Percentiles rank a stretch among this genome's conserved stretches.
These are phyloP conservation scores for Globisporangium yorkense DNA, from an alignment of 352 stramenopile species.

Conservation along the genomic window DNA sequence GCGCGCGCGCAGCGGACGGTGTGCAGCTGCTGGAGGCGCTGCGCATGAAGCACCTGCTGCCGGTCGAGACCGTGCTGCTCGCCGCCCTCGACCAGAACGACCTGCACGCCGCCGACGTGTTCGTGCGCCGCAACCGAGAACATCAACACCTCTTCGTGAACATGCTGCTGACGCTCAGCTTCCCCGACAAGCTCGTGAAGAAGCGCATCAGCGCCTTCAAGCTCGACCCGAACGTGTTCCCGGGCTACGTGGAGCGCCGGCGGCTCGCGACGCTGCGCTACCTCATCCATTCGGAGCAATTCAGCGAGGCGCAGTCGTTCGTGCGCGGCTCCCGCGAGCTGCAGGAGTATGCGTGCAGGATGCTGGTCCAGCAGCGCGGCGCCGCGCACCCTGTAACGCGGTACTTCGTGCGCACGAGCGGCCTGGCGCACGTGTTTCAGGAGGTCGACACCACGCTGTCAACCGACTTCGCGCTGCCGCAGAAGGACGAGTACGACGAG, in stretches of 20 bases:
- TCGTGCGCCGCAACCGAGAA: slow-evolving; percentile 28
- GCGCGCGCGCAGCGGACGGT: slow-evolving; percentile 22
- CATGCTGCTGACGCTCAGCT: slow-evolving; percentile 35
- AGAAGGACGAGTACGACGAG: slow-evolving; percentile 36
- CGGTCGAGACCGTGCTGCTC: slow-evolving; percentile 28
- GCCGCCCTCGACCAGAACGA: slow-evolving; percentile 47
- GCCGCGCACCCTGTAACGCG: slow-evolving; percentile 29
- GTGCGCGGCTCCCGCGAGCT: slow-evolving; percentile 21
- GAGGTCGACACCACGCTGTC: slow-evolving; percentile 36
- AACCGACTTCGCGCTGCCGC: slow-evolving; percentile 11
- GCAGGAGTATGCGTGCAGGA: slow-evolving; percentile 44
- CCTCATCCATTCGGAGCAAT: slow-evolving; percentile 55
- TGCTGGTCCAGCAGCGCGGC: slow-evolving; percentile 45
- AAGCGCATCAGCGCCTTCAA: slow-evolving; percentile 60
- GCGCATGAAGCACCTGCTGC: slow-evolving; percentile 35
- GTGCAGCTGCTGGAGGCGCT: slow-evolving; percentile 43
- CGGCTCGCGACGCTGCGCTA: slow-evolving; percentile 48
- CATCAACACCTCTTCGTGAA: slow-evolving; percentile 46
- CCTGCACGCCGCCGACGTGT: slow-evolving; percentile 47
- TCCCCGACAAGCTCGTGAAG: slow-evolving; percentile 66
- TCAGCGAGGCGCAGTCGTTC: slow-evolving; percentile 44
- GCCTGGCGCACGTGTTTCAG: slow-evolving; percentile 31
- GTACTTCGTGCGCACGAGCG: slow-evolving; percentile 48
- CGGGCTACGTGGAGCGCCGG: slow-evolving; percentile 44
- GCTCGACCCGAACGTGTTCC: slow-evolving; percentile 46